phyloP scores from a whole-genome alignment of 1,284 basidiomycete genomes.

The Ustilago crameri region DNA sequence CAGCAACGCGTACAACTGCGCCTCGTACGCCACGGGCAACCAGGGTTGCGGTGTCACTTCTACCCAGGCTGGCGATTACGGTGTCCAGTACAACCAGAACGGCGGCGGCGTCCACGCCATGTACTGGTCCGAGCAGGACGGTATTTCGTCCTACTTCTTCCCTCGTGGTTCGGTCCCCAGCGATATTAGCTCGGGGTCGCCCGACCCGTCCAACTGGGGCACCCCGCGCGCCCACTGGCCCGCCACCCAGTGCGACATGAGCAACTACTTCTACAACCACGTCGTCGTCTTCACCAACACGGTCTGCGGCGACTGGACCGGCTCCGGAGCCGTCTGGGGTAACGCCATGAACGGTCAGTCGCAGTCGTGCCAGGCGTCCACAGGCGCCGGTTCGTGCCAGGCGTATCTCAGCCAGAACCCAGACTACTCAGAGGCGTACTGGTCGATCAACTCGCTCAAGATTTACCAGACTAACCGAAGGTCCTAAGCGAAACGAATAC shows the following conservation, averaged over 20 bases:
- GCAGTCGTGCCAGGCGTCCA: conserved; percentile 44
- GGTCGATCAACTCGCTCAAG: conserved; percentile 56
- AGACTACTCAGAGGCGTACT: conserved; percentile 47
- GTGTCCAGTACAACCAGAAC: conserved; percentile 73
- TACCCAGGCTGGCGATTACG: conserved; percentile 71
- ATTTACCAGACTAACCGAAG: conserved; percentile 51
- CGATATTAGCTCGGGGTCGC: conserved; percentile 67
- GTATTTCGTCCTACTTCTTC: conserved; percentile 75
- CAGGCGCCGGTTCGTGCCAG: conserved; percentile 30
- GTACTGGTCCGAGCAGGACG: conserved; percentile 54
- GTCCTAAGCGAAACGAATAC: conserved; percentile 10
- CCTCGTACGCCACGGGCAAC: conserved; percentile 73
- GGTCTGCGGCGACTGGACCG: conserved; percentile 54
- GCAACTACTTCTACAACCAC: conserved; percentile 69
- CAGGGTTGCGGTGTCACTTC: conserved; percentile 76
- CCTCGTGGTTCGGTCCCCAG: conserved; percentile 70
- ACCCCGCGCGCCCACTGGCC: conserved; percentile 73
- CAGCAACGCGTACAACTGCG: conserved; percentile 72
- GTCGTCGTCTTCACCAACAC: conserved; percentile 55
- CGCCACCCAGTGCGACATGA: conserved; percentile 69
- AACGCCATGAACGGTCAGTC: conserved; percentile 49
- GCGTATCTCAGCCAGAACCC: conserved; percentile 43
- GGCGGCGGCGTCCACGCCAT: conserved; percentile 73
- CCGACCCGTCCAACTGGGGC: conserved; percentile 71
- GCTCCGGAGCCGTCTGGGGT: conserved; percentile 39